These are phyloP conservation scores for Aechmea fasciata DNA, from an alignment of 176 grass and related monocot genomes.

Conservation along the genomic window DNA sequence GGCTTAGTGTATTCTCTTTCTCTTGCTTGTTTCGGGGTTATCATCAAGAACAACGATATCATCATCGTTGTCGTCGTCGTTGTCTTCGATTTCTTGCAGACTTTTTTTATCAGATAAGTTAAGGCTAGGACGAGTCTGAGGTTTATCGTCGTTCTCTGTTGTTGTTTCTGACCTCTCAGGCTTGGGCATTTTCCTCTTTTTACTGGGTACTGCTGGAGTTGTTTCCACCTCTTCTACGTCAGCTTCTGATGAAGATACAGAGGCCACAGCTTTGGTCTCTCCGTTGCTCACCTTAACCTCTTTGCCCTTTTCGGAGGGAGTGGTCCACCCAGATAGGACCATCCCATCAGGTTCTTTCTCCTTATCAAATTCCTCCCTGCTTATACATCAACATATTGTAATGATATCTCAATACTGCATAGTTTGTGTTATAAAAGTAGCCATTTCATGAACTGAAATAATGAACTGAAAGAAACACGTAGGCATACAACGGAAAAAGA, in stretches of 20 bases:
- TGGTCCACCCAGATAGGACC: constrained; percentile 78
- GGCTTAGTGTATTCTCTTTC: constrained; percentile 51
- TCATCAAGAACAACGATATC: constrained; percentile 40
- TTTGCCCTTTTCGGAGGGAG: constrained; percentile 22
- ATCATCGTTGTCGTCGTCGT: constrained; percentile 35
- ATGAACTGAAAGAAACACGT: neutral
- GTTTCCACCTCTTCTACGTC: constrained; percentile 14
- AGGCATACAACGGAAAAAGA: no score
- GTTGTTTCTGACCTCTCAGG: constrained; percentile 39
- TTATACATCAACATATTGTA: constrained; percentile 18
- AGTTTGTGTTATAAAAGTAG: neutral
- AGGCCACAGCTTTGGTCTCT: constrained; percentile 29
- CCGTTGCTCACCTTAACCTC: constrained; percentile 37
- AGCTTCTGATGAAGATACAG: constrained; percentile 22
- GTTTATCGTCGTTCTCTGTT: constrained; percentile 28
- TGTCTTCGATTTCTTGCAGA: constrained; percentile 57
- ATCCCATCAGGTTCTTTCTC: constrained; percentile 93
- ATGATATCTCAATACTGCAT: constrained; percentile 7
- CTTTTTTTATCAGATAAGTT: constrained; percentile 15
- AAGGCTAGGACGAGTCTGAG: neutral
- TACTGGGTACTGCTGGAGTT: constrained; percentile 28
- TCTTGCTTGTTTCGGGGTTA: constrained; percentile 52
- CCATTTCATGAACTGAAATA: neutral
- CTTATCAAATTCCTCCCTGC: constrained; percentile 80
- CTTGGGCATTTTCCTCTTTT: constrained; percentile 74